phyloP scores from a whole-genome alignment of 768 basidiomycete genomes.

The Kwoniella botswanensis region DNA sequence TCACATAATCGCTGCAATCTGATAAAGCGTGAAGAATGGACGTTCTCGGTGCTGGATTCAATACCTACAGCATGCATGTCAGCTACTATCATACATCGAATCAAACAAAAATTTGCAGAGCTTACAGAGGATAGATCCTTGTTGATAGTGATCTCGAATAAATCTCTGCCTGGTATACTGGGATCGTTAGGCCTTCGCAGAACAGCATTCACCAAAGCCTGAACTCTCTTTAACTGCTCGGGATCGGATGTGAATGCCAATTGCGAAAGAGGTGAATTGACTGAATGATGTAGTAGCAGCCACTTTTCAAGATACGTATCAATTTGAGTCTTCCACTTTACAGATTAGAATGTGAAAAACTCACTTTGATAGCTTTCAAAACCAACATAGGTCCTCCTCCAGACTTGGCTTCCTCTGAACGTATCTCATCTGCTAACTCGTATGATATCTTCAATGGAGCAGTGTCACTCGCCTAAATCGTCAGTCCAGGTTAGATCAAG shows the following conservation, averaged over 20 bases:
- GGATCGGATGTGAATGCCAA: conserved; percentile 6
- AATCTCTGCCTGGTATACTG: conserved; percentile 14
- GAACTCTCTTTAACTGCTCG: background rate
- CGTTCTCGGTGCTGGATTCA: conserved; percentile 45
- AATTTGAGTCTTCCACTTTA: too few species aligned
- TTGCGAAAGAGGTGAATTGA: conserved; percentile 32
- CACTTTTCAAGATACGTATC: conserved; percentile 21
- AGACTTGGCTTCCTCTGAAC: conserved; percentile 29
- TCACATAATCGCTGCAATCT: conserved; percentile 1
- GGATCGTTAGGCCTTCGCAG: conserved; percentile 4
- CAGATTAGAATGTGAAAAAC: background rate
- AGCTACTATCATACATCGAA: background rate
- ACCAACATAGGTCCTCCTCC: conserved; percentile 36
- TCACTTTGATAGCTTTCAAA: conserved; percentile 42
- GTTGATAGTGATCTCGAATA: conserved; percentile 25
- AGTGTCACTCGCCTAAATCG: conserved; percentile 7
- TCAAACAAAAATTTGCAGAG: background rate
- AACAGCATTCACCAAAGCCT: conserved; percentile 26
- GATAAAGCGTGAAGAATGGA: conserved; percentile 45
- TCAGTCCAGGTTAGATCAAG: background rate
- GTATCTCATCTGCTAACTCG: conserved; percentile 34
- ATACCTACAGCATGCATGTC: conserved; percentile 17
- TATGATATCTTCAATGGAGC: conserved; percentile 26
- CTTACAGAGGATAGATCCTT: conserved; percentile 29
- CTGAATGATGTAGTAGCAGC: conserved; percentile 37